Base-by-base conservation (phyloP, 163 green algal genomes). In the Chlamydomonas reinhardtii region DNA sequence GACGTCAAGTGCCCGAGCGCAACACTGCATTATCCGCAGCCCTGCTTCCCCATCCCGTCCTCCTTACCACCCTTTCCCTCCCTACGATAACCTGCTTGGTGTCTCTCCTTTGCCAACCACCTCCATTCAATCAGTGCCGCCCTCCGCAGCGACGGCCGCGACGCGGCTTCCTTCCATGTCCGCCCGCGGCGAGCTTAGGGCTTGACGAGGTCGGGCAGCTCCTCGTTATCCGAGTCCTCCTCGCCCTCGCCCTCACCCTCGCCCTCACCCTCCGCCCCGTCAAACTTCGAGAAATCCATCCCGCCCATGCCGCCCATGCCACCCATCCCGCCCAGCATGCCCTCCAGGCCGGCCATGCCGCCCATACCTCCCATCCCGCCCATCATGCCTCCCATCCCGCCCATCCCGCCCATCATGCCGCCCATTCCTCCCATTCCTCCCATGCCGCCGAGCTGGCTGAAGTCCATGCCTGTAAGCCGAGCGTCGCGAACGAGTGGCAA, bases 271-370 rank as follows among this genome's bases (percentile, higher is more conserved):
- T 85, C 89, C 25, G 54, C 89, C 20, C 35, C 85, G 15, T 25
- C 73, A 48, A 80, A 56, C 34, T 86, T 61, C 37, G 29, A 39
- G 71, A 74, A 74, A 72, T 82, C 82, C 72, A 87, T 82, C 19
- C 72, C 82, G 65, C 88, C 88, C 61, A 91, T 84, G 52, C 81
- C 77, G 52, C 74, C 34, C 73, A 91, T 88, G 16, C 78, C 80
- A 17, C 62, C 79, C 82, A 90, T 78, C 5, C 82, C 11, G 12
- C 56, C 14, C 32, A 64, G 91, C n/a, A 52, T 91, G 48, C 92
- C 94, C 31, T 92, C 93, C 89, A 94, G 94, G 62, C 92, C 94
- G 32, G 90, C 90, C 81, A 95, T 93, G 54, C 91, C 90, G 19
- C 89, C 86, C 88, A 95, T 93, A 56, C 91, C 94, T 29, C 59